Conservation (phyloP, 192 early-diverging fungal genomes). For the Gamsiella multidivaricata region DNA sequence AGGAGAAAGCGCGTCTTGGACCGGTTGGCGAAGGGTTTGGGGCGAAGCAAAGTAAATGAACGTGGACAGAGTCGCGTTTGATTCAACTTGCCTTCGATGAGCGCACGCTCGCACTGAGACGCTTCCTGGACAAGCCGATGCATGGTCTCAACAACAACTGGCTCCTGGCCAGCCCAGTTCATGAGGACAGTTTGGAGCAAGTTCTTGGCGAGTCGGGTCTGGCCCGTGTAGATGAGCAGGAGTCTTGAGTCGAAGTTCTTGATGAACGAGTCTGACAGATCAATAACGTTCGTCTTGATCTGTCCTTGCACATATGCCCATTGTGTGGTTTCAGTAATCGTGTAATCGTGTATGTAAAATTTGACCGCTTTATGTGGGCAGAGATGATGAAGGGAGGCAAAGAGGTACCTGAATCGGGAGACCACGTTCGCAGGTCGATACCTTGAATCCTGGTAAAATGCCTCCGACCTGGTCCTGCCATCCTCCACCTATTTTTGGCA, state of each 20-base stretch:
- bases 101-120: slow-evolving; percentile 12
- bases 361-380: too few relatives aligned
- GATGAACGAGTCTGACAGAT: slow-evolving; percentile 17
- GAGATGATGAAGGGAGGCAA: background rate
- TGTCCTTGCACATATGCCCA: background rate
- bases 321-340: background rate
- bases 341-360: too few relatives aligned
- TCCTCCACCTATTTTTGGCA: slow-evolving; percentile 31
- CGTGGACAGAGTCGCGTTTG: background rate
- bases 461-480: slow-evolving; percentile 54
- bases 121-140: slow-evolving; percentile 36
- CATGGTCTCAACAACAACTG: slow-evolving; percentile 36
- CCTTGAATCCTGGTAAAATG: slow-evolving; percentile 36
- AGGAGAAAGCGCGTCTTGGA: too few relatives aligned
- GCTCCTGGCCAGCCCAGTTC: slow-evolving; percentile 33
- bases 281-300: slow-evolving; percentile 18
- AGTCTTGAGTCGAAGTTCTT: slow-evolving; percentile 19
- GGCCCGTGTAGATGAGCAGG: slow-evolving; percentile 42
- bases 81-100: slow-evolving; percentile 26
- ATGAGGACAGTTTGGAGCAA: slow-evolving; percentile 36
- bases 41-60: too few relatives aligned
- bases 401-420: slow-evolving; percentile 33
- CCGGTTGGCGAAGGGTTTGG: too few relatives aligned
- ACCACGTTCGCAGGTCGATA: slow-evolving; percentile 25
- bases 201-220: slow-evolving; percentile 51